Conservation (phyloP, 768 basidiomycete genomes). For the Auriculariales sp. region DNA sequence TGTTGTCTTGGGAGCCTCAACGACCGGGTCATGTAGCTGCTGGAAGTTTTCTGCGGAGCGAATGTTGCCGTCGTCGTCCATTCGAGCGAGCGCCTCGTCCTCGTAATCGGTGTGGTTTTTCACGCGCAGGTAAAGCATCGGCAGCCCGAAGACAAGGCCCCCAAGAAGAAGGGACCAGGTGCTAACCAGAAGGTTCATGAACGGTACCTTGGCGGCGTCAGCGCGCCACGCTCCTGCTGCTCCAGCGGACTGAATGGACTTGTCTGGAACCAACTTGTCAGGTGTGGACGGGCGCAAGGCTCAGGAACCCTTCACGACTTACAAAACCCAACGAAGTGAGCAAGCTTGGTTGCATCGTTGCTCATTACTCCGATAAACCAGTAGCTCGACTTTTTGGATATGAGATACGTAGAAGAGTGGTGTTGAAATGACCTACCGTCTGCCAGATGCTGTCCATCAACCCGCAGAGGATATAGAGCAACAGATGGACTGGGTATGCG, state of each 20-base stretch:
- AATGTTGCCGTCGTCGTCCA: slow-evolving; percentile 12
- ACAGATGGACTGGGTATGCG: slow-evolving; percentile 38
- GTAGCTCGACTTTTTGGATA: no score
- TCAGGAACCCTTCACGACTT: slow-evolving; percentile 16
- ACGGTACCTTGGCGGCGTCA: slow-evolving; percentile 50
- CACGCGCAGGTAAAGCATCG: slow-evolving; percentile 61
- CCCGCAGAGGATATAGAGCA: slow-evolving; percentile 59
- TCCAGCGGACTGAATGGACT: slow-evolving; percentile 64
- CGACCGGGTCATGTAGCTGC: no score
- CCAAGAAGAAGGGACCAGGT: slow-evolving; percentile 59
- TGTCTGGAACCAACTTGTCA: slow-evolving; percentile 32
- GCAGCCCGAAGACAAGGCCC: slow-evolving; percentile 51
- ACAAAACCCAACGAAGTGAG: slow-evolving; percentile 75
- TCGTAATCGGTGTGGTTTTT: slow-evolving; percentile 40
- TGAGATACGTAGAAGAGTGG: not conserved
- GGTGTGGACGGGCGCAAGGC: no score
- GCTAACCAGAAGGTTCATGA: slow-evolving; percentile 56
- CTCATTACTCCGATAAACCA: slow-evolving; percentile 82
- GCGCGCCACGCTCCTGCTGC: slow-evolving; percentile 60
- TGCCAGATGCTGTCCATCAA: slow-evolving; percentile 79
- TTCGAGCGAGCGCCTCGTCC: slow-evolving; percentile 27
- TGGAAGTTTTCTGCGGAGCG: slow-evolving; percentile 7
- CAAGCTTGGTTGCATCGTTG: slow-evolving; percentile 66
- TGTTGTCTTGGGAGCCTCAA: no score
- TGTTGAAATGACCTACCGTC: slow-evolving; percentile 32